Conservation (phyloP, 176 grass and related monocot genomes). For the Bonia amplexicaulis region DNA sequence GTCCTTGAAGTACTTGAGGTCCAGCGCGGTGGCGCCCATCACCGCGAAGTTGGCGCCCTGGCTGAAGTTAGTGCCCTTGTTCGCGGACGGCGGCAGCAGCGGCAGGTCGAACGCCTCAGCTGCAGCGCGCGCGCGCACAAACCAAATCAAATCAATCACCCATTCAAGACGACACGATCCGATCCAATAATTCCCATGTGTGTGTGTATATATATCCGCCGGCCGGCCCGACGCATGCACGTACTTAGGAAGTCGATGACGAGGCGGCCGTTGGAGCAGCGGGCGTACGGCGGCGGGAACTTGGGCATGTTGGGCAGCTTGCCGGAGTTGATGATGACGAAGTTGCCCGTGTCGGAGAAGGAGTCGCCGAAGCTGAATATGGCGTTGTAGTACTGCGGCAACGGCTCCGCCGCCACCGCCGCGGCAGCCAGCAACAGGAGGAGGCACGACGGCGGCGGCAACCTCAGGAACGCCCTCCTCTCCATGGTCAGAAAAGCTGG, state of each 20-base stretch:
- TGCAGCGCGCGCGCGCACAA: neutral
- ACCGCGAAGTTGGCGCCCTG: slow-evolving; percentile 87
- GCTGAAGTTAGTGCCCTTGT: slow-evolving; percentile 62
- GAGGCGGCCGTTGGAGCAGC: slow-evolving; percentile 78
- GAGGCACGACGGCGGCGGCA: neutral
- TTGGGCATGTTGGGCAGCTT: slow-evolving; percentile 59
- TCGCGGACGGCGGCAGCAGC: slow-evolving; percentile 53
- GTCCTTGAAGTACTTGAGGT: slow-evolving; percentile 59
- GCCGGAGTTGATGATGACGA: slow-evolving; percentile 67
- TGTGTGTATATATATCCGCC: neutral
- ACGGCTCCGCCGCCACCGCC: neutral
- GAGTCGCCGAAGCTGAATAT: slow-evolving; percentile 95
- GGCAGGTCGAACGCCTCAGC: slow-evolving; percentile 66
- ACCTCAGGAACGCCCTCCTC: neutral
- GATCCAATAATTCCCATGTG: neutral
- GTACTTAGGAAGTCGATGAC: slow-evolving; percentile 79
- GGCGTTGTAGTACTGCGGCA: slow-evolving; percentile 60
- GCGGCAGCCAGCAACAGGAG: neutral
- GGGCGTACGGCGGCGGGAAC: slow-evolving; percentile 69
- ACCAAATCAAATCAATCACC: neutral
- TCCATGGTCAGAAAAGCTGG: neutral
- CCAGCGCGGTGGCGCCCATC: slow-evolving; percentile 67
- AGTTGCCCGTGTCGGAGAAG: slow-evolving; percentile 78
- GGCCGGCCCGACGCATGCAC: neutral
- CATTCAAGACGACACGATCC: neutral